These are phyloP conservation scores for Micractinium conductrix DNA, from an alignment of 139 green algal species.

Conservation along the genomic window DNA sequence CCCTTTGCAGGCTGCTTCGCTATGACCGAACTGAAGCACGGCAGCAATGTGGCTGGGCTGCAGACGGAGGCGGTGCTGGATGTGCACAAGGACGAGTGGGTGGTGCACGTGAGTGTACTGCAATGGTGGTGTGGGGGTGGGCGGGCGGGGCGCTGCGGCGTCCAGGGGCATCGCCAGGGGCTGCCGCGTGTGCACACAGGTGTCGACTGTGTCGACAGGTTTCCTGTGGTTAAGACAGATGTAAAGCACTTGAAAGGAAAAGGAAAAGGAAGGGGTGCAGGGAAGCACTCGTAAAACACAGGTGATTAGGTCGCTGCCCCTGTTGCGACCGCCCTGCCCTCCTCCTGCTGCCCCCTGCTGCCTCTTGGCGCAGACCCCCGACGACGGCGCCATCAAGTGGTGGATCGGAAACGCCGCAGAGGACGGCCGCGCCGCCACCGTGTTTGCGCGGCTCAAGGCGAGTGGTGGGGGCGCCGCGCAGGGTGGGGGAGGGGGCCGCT, in stretches of 20 bases:
- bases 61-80: slow-evolving; percentile 87
- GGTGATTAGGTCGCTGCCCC: not conserved
- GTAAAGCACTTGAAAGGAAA: too few relatives aligned
- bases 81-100: slow-evolving; percentile 81
- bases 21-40: slow-evolving; percentile 92
- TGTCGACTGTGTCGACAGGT: too few relatives aligned
- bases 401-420: slow-evolving; percentile 81
- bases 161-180: too few relatives aligned
- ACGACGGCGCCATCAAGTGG: slow-evolving; percentile 88
- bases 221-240: too few relatives aligned
- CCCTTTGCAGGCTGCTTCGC: slow-evolving; percentile 80
- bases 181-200: too few relatives aligned
- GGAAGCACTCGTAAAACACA: not conserved
- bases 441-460: slow-evolving; percentile 83
- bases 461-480: too few relatives aligned
- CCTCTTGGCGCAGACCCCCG: slow-evolving; percentile 33
- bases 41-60: slow-evolving; percentile 77
- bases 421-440: slow-evolving; percentile 75
- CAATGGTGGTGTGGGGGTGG: too few relatives aligned
- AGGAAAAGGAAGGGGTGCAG: too few relatives aligned
- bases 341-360: not conserved
- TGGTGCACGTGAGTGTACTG: slow-evolving; percentile 59
- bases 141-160: too few relatives aligned
- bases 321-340: not conserved
- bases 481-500: too few relatives aligned